Evolutionary conservation across 2,329 filamentous ascomycete genomes (phyloP).

Genomic region (Reticulascus tulasneorum): DNA sequence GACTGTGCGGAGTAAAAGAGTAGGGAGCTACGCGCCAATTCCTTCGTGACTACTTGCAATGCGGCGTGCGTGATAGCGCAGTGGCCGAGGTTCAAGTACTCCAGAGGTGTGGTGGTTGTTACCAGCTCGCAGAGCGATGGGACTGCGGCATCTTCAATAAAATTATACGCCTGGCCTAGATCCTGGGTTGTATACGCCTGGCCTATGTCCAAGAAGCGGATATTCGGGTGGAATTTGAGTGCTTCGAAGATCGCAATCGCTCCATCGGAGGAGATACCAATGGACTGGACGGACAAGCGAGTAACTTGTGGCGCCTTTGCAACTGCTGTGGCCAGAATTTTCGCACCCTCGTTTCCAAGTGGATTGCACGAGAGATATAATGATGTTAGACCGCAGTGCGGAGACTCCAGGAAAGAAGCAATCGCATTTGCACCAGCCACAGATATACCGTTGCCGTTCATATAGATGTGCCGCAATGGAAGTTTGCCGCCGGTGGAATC

Average conservation of each 20-base stretch:
- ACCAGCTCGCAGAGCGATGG: constrained; percentile 30
- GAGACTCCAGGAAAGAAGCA: constrained; percentile 26
- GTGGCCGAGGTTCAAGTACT: constrained; percentile 39
- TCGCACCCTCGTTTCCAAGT: constrained; percentile 27
- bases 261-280: constrained; percentile 36
- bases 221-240: constrained; percentile 26
- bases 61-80: constrained; percentile 27
- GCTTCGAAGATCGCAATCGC: constrained; percentile 32
- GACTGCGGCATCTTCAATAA: constrained; percentile 34
- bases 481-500: constrained; percentile 22
- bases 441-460: constrained; percentile 32
- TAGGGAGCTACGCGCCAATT: constrained; percentile 27
- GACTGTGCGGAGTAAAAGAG: constrained; percentile 33
- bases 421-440: constrained; percentile 24
- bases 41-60: constrained; percentile 22
- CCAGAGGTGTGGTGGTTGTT: constrained; percentile 23
- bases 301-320: constrained; percentile 26
- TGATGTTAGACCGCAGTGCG: constrained; percentile 28
- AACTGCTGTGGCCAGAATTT: constrained; percentile 26
- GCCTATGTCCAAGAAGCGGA: constrained; percentile 38
- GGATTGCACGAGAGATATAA: constrained; percentile 35
- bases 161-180: constrained; percentile 42
- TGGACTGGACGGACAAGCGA: constrained; percentile 37
- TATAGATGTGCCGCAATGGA: constrained; percentile 30
- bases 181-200: constrained; percentile 44